These are phyloP conservation scores for Ashbya aceris DNA, from an alignment of 1,139 yeast genomes.

Conservation along the genomic window DNA sequence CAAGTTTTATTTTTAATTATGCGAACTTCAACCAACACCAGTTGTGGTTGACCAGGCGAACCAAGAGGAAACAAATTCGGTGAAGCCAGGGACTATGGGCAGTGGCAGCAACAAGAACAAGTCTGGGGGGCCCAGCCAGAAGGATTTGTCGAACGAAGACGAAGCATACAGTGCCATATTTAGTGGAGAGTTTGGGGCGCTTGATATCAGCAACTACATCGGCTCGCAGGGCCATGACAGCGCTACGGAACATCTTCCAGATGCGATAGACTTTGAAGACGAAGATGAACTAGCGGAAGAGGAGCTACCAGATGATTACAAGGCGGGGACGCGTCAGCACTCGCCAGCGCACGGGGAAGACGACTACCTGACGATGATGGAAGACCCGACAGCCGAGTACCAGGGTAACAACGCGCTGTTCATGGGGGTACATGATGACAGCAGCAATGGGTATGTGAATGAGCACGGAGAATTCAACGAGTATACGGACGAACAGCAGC, in stretches of 20 bases:
- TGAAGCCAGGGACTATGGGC: no score
- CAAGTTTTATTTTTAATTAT: no score
- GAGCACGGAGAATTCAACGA: constrained; percentile 12
- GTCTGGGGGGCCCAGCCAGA: constrained; percentile 4
- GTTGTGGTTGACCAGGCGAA: no score
- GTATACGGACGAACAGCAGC: constrained; percentile 9
- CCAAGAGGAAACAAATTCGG: no score
- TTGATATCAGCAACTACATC: constrained; percentile 30
- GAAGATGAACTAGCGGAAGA: constrained; percentile 94
- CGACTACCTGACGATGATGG: constrained; percentile 24
- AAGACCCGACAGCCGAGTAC: constrained; percentile 30
- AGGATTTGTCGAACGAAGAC: constrained; percentile 30
- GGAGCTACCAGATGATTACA: constrained; percentile 42
- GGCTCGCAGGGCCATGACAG: constrained; percentile 21
- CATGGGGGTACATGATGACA: constrained; percentile 31
- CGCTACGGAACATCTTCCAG: constrained; percentile 63
- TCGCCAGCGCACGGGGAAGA: constrained; percentile 19
- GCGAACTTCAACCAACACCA: no score
- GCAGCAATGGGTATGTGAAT: constrained; percentile 13
- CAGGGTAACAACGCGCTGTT: constrained; percentile 43
- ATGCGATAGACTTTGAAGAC: constrained; percentile 93
- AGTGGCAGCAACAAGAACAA: neutral
- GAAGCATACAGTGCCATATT: constrained; percentile 33
- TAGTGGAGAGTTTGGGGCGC: constrained; percentile 31
- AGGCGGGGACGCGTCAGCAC: constrained; percentile 10